Conservation (phyloP, 108 stramenopile genomes). For the Schizochytrium sp. region DNA sequence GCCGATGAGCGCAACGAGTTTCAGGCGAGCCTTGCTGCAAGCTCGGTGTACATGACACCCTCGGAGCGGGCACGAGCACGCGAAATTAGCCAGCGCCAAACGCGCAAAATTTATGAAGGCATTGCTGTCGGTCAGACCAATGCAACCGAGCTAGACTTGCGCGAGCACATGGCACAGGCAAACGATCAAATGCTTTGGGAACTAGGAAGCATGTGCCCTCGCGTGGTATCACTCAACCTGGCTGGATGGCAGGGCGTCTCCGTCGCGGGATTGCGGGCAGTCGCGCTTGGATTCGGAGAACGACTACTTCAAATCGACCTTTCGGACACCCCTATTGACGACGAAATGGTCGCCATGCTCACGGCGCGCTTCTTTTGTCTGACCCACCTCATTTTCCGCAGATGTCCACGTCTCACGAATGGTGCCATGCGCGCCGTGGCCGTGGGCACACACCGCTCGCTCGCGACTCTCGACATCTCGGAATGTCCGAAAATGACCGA, state of each 20-base stretch:
- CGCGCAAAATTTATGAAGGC: neutral
- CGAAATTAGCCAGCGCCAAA: no score
- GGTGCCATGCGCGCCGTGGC: neutral
- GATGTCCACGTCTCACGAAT: neutral
- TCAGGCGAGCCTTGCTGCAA: no score
- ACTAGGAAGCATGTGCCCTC: neutral
- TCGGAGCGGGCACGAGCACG: no score
- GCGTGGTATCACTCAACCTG: neutral
- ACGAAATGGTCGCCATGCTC: constrained; percentile 6
- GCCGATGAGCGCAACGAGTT: no score
- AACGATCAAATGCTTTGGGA: neutral
- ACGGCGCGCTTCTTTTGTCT: neutral
- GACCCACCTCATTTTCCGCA: neutral
- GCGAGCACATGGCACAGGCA: neutral
- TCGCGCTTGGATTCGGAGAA: neutral
- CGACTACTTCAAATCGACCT: neutral
- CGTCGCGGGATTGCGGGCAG: neutral
- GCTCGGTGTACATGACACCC: no score
- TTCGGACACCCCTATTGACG: neutral
- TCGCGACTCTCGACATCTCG: neutral
- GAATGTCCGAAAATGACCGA: neutral
- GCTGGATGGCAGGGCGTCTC: neutral
- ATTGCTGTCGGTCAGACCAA: neutral
- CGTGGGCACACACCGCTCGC: neutral
- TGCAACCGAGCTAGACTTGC: neutral